Conservation (phyloP, 345 rosid genomes). For the Nasturtium officinale region DNA sequence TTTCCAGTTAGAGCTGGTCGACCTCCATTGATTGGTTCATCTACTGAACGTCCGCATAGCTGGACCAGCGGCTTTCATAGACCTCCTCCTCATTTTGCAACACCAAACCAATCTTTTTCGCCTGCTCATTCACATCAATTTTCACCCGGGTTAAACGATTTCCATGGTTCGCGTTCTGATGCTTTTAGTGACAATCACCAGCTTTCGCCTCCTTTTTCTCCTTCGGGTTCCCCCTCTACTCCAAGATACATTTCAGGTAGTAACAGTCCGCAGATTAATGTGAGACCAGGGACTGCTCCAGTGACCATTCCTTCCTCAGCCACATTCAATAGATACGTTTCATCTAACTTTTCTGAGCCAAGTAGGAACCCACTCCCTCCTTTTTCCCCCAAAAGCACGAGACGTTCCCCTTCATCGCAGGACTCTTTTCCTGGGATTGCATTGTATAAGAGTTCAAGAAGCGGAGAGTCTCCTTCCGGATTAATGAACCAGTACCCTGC, state of each 20-base stretch:
- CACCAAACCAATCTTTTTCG: conserved; percentile 54
- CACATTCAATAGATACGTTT: conserved; percentile 54
- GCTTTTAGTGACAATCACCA: conserved; percentile 63
- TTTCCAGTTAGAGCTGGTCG: conserved; percentile 59
- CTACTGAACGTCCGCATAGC: conserved; percentile 75
- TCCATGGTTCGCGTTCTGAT: conserved; percentile 50
- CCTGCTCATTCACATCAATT: conserved; percentile 55
- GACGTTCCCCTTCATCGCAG: conserved; percentile 72
- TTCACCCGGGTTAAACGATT: conserved; percentile 44
- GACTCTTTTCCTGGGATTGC: conserved; percentile 78
- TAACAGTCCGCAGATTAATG: conserved; percentile 49
- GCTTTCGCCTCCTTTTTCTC: conserved; percentile 88
- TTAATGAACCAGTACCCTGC: conserved; percentile 56
- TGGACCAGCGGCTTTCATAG: conserved; percentile 90
- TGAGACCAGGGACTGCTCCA: conserved; percentile 75
- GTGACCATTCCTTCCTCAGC: conserved; percentile 70
- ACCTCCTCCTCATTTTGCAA: conserved; percentile 42
- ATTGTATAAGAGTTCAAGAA: conserved; percentile 60
- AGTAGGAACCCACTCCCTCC: conserved; percentile 82
- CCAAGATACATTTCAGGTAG: conserved; percentile 51
- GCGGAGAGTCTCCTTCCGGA: conserved; percentile 68
- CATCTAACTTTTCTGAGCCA: conserved; percentile 83
- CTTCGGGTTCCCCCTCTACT: conserved; percentile 70
- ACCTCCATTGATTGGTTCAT: conserved; percentile 54
- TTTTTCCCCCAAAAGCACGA: conserved; percentile 70